phyloP scores from a whole-genome alignment of 257 asterid species.

The Solanum ahanhuiri region DNA sequence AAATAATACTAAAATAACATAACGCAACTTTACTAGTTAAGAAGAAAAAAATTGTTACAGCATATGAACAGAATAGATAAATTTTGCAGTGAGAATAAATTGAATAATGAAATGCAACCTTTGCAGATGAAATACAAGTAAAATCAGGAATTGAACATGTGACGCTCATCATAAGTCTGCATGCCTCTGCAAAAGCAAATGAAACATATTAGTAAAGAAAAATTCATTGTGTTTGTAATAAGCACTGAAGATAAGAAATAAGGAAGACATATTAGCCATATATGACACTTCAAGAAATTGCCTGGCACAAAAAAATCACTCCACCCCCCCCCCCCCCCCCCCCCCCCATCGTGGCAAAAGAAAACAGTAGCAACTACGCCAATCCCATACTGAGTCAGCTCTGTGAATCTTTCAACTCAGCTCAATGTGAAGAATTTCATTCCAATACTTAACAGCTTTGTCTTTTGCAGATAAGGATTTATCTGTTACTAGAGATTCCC shows the following conservation, averaged over 20 bases:
- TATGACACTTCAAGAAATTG: not conserved
- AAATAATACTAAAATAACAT: not conserved
- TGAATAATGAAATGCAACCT: conserved; percentile 40
- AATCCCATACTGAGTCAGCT: not conserved
- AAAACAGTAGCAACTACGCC: not conserved
- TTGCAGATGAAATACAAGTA: conserved; percentile 81
- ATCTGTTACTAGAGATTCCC: not conserved
- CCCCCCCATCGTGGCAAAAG: not conserved
- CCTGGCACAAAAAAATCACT: not conserved
- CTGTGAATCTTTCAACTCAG: not conserved
- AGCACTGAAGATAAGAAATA: not conserved
- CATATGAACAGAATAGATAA: not conserved
- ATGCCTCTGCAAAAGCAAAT: conserved; percentile 51
- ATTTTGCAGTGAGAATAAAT: not conserved
- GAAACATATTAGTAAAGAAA: not conserved
- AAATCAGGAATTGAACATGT: conserved; percentile 95
- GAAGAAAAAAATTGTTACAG: not conserved
- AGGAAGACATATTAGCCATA: not conserved
- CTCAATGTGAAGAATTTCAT: not conserved
- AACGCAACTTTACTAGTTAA: not conserved
- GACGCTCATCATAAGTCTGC: conserved; percentile 78
- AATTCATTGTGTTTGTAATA: not conserved
- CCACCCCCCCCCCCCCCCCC: not conserved
- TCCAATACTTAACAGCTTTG: not conserved
- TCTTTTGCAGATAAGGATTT: not conserved